Evolutionary conservation across 1,284 basidiomycete genomes (phyloP).

Genomic region (Phlebopus sp.): DNA sequence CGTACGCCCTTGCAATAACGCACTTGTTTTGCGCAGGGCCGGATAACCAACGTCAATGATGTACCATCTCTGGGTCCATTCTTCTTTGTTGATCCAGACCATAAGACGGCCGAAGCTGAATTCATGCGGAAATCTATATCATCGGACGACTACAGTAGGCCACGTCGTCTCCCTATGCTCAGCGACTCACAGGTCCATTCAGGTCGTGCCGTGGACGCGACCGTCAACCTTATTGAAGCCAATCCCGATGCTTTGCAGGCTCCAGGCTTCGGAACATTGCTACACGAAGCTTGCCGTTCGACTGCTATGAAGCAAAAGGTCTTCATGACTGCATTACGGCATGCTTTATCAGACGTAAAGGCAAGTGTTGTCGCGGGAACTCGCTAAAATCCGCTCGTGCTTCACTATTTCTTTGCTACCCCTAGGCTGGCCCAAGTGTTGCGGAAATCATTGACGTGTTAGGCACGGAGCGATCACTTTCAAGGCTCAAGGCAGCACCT

Average conservation of each 20-base stretch:
- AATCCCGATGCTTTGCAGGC: slow-evolving; percentile 18
- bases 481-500: slow-evolving; percentile 27
- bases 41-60: slow-evolving; percentile 66
- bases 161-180: slow-evolving; percentile 6
- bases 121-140: slow-evolving; percentile 51
- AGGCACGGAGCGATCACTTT: slow-evolving; percentile 35
- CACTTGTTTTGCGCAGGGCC: slow-evolving; percentile 46
- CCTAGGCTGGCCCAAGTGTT: slow-evolving; percentile 48
- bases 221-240: slow-evolving; percentile 7
- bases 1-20: background rate
- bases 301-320: slow-evolving; percentile 46
- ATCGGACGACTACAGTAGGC: slow-evolving; percentile 43
- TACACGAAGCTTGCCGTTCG: slow-evolving; percentile 46
- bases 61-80: slow-evolving; percentile 66
- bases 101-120: slow-evolving; percentile 51
- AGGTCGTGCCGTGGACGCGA: slow-evolving; percentile 21
- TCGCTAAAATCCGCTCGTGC: no score
- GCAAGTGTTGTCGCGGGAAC: slow-evolving; percentile 38
- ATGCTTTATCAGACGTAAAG: slow-evolving; percentile 79
- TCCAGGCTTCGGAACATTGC: slow-evolving; percentile 37
- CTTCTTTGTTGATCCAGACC: slow-evolving; percentile 72
- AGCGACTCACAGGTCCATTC: background rate
- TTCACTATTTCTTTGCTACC: background rate
- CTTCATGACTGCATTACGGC: slow-evolving; percentile 71
- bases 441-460: slow-evolving; percentile 44